Evolutionary conservation across 495 filamentous ascomycete species (phyloP).

Genomic region (Pseudomonodictys pantanalensis): DNA sequence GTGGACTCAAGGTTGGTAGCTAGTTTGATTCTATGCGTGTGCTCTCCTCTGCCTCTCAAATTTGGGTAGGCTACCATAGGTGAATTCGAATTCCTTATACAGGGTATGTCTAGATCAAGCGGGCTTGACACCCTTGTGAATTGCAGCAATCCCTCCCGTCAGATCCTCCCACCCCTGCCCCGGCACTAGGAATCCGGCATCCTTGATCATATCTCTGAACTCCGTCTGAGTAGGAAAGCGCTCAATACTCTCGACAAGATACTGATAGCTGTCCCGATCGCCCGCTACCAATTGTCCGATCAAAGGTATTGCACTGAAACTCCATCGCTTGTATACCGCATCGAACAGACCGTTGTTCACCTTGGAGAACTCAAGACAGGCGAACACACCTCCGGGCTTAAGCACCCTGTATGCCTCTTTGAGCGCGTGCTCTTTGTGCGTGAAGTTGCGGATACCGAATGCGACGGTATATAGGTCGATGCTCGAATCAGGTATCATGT

Average conservation of each 20-base stretch:
- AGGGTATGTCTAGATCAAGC: too few relatives aligned
- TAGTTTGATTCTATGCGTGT: too few relatives aligned
- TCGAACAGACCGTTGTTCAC: slow-evolving; percentile 71
- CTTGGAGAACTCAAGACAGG: slow-evolving; percentile 93
- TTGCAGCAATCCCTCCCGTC: slow-evolving; percentile 86
- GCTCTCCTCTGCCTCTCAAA: too few relatives aligned
- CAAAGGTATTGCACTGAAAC: slow-evolving; percentile 86
- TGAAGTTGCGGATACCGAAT: slow-evolving; percentile 97
- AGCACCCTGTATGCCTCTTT: slow-evolving; percentile 80
- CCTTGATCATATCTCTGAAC: slow-evolving; percentile 81
- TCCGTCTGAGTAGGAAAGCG: slow-evolving; percentile 80
- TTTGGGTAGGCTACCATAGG: too few relatives aligned
- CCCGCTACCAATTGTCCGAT: slow-evolving; percentile 95
- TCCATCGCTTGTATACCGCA: slow-evolving; percentile 92
- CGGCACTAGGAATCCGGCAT: slow-evolving; percentile 82
- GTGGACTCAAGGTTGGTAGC: too few relatives aligned
- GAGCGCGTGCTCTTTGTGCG: slow-evolving; percentile 75
- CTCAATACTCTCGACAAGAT: slow-evolving; percentile 97
- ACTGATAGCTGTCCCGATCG: slow-evolving; percentile 95
- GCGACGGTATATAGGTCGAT: slow-evolving; percentile 96
- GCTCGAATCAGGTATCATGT: slow-evolving; percentile 58
- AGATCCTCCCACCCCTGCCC: slow-evolving; percentile 82
- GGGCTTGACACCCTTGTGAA: slow-evolving; percentile 96
- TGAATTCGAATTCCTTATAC: too few relatives aligned
- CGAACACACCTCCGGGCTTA: slow-evolving; percentile 92